A percentile compares a stretch with the other conserved stretches of the same genome.
Conservation (phyloP, 345 rosid genomes). For the Capsella bursapastoris region DNA sequence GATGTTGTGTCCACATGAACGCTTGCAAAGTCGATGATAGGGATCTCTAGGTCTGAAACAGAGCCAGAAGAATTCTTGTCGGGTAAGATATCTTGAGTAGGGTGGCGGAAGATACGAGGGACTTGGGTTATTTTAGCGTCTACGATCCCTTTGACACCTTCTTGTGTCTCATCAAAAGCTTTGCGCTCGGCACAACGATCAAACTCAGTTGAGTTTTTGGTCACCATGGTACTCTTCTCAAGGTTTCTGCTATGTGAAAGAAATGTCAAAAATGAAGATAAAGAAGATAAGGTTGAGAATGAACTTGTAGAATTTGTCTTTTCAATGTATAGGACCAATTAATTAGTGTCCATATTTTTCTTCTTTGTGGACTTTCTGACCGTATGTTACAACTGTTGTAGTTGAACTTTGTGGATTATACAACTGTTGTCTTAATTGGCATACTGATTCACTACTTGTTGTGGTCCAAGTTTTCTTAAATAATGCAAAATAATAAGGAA, state of each 20-base stretch:
- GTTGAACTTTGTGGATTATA: no score
- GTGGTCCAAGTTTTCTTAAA: no score
- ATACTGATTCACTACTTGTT: no score
- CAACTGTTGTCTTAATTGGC: no score
- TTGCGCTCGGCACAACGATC: slow-evolving; percentile 34
- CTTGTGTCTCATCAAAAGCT: slow-evolving; percentile 46
- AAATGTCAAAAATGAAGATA: background rate
- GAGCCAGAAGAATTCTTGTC: background rate
- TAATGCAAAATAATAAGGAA: no score
- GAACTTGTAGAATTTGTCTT: background rate
- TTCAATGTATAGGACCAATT: background rate
- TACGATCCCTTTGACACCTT: slow-evolving; percentile 46
- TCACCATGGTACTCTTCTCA: background rate
- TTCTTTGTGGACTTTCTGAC: background rate
- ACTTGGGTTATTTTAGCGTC: slow-evolving; percentile 38
- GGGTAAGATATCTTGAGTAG: background rate
- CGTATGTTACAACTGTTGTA: no score
- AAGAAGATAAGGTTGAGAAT: background rate
- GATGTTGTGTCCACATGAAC: background rate
- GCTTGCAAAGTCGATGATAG: slow-evolving; percentile 48
- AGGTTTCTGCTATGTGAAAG: background rate
- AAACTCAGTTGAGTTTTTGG: background rate
- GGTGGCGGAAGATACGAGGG: slow-evolving; percentile 42
- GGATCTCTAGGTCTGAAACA: slow-evolving; percentile 35
- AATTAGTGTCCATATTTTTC: background rate